Base-by-base conservation (phyloP, 352 stramenopile species). In the Globisporangium radiosum region DNA sequence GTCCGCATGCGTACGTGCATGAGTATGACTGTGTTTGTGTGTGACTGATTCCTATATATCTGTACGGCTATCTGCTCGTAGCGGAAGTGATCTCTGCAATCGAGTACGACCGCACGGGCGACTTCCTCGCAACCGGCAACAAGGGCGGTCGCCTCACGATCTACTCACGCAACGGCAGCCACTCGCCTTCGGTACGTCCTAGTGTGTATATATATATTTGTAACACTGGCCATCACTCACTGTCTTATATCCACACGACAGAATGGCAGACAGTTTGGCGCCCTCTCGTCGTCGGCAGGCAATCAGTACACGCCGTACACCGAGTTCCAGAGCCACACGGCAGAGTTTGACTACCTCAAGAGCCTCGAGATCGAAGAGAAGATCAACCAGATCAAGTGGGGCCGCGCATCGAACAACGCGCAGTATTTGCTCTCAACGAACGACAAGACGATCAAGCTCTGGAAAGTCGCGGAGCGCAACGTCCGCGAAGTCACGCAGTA, bases 311-410 rank as follows among this genome's bases (percentile, higher is more conserved):
- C 75, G 7, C 62, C 88, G 56, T 98, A 97, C 75, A 88, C 88
- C n/a, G 96, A 96, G 65, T 97, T 94, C 63, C 92, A 98, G 75
- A 98, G 90, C 69, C 95, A 99, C 74, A 97, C 96, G 43, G 75
- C 90, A n/a, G 95, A 98, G 70, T 99, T 99, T 63, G 95, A 99
- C 74, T 99, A 98, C 77, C 75, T 99, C 47, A 98, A 98, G 69
- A 97, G 87, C 60, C 78, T 98, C 6, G 95, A 99, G 60, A 98
- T 99, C 62, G 94, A 99, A 64, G 94, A 98, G 66, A 98, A 98
- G 62, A 98, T 99, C 68, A 98, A 98, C 71, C 80, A 97, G 53
- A 98, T 99, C 70, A 95, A 96, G 65, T 99, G 92, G 89, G 97
- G 90, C 60, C 73, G 78, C n/a, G 70, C 79, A 8, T 86, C 78